phyloP scores from a whole-genome alignment of 192 early-diverging fungal genomes.

The Umbelopsis ramanniana region DNA sequence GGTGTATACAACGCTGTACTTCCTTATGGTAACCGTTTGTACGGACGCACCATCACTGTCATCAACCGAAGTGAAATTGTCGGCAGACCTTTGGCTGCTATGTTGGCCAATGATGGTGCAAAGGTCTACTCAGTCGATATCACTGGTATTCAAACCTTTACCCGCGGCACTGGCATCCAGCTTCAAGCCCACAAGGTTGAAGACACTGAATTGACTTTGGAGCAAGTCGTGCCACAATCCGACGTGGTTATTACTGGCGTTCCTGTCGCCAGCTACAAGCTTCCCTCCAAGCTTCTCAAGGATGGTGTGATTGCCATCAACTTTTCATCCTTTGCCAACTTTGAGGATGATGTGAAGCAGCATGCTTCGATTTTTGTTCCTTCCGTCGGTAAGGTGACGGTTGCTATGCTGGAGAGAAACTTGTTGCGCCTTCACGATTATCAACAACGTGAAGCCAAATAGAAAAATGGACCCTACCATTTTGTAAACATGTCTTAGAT shows the following conservation, averaged over 20 bases:
- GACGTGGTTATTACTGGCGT: conserved; percentile 99
- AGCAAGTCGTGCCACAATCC: conserved; percentile 81
- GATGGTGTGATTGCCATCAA: conserved; percentile 98
- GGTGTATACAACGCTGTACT: conserved; percentile 90
- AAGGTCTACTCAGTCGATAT: conserved; percentile 96
- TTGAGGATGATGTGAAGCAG: conserved; percentile 91
- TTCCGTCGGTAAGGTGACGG: conserved; percentile 96
- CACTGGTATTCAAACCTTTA: conserved; percentile 80
- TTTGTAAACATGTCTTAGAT: not conserved
- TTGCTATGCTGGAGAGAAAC: conserved; percentile 98
- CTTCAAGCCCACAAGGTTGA: conserved; percentile 73
- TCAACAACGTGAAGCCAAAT: conserved; percentile 42
- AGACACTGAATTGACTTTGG: conserved; percentile 72
- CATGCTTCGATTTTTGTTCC: conserved; percentile 96
- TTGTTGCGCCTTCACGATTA: conserved; percentile 87
- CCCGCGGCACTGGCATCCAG: conserved; percentile 65
- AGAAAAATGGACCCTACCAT: not conserved
- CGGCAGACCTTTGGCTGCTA: conserved; percentile 93
- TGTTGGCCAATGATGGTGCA: conserved; percentile 98
- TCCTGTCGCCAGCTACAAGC: conserved; percentile 84
- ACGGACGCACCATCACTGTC: conserved; percentile 90
- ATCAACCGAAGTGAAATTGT: conserved; percentile 98
- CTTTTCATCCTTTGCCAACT: conserved; percentile 96
- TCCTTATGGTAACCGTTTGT: conserved; percentile 91
- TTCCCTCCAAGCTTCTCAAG: conserved; percentile 85